A percentile compares a stretch with the other conserved stretches of the same genome.
These are phyloP conservation scores for Helianthus annuus DNA, from an alignment of 129 eudicot species.

Conservation along the genomic window DNA sequence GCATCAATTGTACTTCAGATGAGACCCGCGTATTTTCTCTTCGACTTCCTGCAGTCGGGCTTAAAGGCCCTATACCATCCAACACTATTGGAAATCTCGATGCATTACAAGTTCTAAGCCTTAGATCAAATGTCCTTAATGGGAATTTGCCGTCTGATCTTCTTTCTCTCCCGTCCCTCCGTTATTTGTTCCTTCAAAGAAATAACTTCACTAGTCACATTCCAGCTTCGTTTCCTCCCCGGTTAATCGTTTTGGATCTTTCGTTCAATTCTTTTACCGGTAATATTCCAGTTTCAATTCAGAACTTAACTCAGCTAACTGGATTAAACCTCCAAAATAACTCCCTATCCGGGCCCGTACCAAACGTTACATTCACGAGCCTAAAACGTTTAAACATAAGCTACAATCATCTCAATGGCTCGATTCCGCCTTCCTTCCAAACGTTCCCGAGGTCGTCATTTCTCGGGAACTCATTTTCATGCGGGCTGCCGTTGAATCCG, in stretches of 20 bases:
- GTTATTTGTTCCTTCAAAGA: conserved; percentile 60
- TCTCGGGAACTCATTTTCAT: conserved; percentile 57
- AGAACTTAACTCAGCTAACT: conserved; percentile 60
- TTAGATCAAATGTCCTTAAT: conserved; percentile 65
- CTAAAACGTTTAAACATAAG: conserved; percentile 65
- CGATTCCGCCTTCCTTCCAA: conserved; percentile 61
- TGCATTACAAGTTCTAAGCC: conserved; percentile 57
- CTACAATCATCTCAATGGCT: conserved; percentile 67
- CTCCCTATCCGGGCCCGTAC: conserved; percentile 67
- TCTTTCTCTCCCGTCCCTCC: conserved; percentile 73
- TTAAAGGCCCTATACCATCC: conserved; percentile 61
- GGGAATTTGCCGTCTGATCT: conserved; percentile 72
- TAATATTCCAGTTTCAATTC: conserved; percentile 53
- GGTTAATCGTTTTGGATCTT: conserved; percentile 59
- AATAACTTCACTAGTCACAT: conserved; percentile 63
- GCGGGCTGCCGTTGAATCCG: conserved; percentile 65
- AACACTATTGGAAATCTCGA: conserved; percentile 65
- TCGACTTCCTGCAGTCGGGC: conserved; percentile 85
- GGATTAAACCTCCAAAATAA: conserved; percentile 69
- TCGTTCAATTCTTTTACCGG: conserved; percentile 70
- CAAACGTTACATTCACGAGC: conserved; percentile 43
- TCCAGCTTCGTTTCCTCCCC: conserved; percentile 56
- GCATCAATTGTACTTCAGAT: conserved; percentile 58
- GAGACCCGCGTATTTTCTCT: conserved; percentile 44
- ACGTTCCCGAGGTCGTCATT: conserved; percentile 68